Evolutionary conservation across 441 rosid species (phyloP), one percentile per base, ranked within the genome.

Genomic region (Gossypium aridum): DNA sequence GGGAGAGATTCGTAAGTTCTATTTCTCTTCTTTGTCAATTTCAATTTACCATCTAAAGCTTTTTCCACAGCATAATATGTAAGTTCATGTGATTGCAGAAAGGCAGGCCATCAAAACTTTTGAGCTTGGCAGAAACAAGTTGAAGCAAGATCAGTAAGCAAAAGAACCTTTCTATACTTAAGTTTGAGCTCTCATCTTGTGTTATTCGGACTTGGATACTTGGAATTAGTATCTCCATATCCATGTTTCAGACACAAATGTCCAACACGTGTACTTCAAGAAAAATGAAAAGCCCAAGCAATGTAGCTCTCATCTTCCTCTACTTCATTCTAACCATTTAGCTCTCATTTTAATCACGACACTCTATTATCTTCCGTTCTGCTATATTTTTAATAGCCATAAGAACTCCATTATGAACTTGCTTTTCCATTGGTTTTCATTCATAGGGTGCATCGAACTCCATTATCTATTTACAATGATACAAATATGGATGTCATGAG

Each of bases 381-480:
- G 3, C 14, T 3, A 17, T 65, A 12, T 47, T 10, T 47, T 47
- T 47, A 47, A 47, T 47, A 10, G 3, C 53, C 5, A 5, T 31
- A 68, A n/a, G 34, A 8, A 25, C 20, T 28, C 1, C 3, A 2
- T 12, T 69, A 3, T 19, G 1, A 45, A 26, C 61, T 14, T 39
- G 16, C 14, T 56, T 54, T 54, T n/a, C 14, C 12, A 49, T 69
- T 55, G 55, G 23, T 55, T 65, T 23, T 56, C 45, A 22, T 23
- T 55, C 71, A 37, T 39, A 65, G 77, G 56, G 72, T 75, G 20
- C 65, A n/a, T 13, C 89, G 79, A 76, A 39, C 85, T 73, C 78
- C 92, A 23, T 74, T 96, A 37, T 79, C 90, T 57, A 79, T 93
- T 75, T 96, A 80, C 76, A 85, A 85, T 60, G 98, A 91, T 70